phyloP scores from a whole-genome alignment of 305 asterid genomes.

The Rubia occidens region DNA sequence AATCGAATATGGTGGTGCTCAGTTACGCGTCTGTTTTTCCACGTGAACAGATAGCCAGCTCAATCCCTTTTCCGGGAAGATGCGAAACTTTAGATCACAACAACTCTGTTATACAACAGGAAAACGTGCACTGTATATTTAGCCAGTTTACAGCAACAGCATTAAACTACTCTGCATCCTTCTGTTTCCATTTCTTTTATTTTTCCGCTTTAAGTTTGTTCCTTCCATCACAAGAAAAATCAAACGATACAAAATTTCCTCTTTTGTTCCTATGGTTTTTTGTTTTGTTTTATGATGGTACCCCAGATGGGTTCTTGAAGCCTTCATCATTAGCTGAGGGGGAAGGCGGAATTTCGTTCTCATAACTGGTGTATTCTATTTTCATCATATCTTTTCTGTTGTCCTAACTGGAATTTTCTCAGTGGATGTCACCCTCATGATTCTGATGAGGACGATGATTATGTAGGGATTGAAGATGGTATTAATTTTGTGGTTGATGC shows the following conservation, averaged over 20 bases:
- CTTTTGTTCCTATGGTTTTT: neutral
- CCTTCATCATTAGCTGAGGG: neutral
- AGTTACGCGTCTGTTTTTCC: neutral
- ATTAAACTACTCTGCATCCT: neutral
- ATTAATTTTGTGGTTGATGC: neutral
- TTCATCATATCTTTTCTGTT: neutral
- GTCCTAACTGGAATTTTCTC: neutral
- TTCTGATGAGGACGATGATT: neutral
- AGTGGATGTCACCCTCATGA: neutral
- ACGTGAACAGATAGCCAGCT: neutral
- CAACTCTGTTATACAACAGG: conserved; percentile 1
- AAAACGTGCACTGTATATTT: neutral
- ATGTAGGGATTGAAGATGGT: neutral
- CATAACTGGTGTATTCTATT: neutral
- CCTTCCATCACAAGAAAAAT: conserved; percentile 4
- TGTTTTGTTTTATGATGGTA: neutral
- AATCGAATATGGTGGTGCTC: conserved; percentile 1
- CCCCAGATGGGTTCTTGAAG: conserved; percentile 9
- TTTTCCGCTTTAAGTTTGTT: neutral
- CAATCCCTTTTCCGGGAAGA: neutral
- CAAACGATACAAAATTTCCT: neutral
- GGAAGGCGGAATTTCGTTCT: neutral
- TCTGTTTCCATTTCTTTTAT: neutral
- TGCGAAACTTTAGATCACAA: neutral
- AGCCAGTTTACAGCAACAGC: neutral